Evolutionary conservation across 345 rosid genomes (phyloP), one percentile per base, ranked within the genome.

Genomic region (Reutealis trisperma): DNA sequence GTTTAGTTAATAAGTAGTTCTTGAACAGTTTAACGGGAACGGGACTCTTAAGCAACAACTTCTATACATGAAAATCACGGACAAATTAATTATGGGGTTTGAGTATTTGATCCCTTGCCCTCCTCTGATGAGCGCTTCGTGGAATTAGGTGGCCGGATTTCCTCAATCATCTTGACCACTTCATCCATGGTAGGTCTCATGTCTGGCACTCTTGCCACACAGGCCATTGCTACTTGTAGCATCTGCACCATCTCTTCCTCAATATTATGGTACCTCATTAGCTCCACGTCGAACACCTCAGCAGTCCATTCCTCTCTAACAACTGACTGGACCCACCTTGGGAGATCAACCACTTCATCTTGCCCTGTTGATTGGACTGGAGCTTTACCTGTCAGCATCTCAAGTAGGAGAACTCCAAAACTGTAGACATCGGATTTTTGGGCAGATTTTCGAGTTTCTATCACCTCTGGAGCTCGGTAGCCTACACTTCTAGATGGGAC

Each of bases 241-340:
- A 91, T 92, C 87, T 90, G 92, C 75, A 95, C 97, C 92, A 95
- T 84, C 85, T 93, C 99, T 80, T 93, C 99, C 76, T 95, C 94
- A 1, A 86, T 88, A 61, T 88, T 88, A n/a, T 84, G 83, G 49
- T 84, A 86, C 78, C 80, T 92, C 79, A 90, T 84, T 21, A 94
- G 90, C 81, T 94, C 97, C 21, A 85, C 87, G 14, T 92, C 98
- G 72, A 92, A 94, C 76, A 94, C 98, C 86, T 94, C 98, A 0
- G 97, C 89, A 8, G 98, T 92, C 98, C 98, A 94, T 80, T 94
- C 97, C 83, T 94, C 98, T 59, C 93, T 82, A 67, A 94, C 94
- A 60, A 92, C 94, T 1, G 98, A 92, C 78, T 90, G 97, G 44
- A 92, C 98, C 98, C 98, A 94, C 54, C 85, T 88, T 4, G 97